phyloP scores from a whole-genome alignment of 2,329 filamentous ascomycete genomes.

The Chalara sp. region DNA sequence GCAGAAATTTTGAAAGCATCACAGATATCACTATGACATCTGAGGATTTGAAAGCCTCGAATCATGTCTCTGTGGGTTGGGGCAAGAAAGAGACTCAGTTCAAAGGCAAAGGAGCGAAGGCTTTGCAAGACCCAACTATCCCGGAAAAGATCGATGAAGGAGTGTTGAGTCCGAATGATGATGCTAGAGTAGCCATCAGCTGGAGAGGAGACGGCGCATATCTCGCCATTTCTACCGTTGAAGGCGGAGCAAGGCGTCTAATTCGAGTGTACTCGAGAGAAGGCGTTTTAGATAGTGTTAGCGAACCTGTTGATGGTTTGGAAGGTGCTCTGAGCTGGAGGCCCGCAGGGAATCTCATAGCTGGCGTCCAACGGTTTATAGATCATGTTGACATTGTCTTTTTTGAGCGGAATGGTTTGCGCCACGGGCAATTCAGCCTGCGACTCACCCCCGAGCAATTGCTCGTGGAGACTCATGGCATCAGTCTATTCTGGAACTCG shows the following conservation, averaged over 20 bases:
- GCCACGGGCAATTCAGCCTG: constrained; percentile 91
- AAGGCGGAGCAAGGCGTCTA: constrained; percentile 62
- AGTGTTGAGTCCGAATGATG: constrained; percentile 65
- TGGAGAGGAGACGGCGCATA: constrained; percentile 95
- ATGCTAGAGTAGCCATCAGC: constrained; percentile 65
- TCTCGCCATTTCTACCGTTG: constrained; percentile 78
- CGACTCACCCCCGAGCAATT: constrained; percentile 56
- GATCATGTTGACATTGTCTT: constrained; percentile 79
- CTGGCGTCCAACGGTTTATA: constrained; percentile 68
- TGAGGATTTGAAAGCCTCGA: constrained; percentile 80
- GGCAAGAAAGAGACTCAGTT: constrained; percentile 98
- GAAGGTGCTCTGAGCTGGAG: constrained; percentile 86
- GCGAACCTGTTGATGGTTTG: constrained; percentile 89
- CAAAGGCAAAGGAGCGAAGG: constrained; percentile 80
- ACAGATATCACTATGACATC: constrained; percentile 64
- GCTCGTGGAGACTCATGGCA: constrained; percentile 45
- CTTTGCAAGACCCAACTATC: constrained; percentile 86
- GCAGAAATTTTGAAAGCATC: constrained; percentile 78
- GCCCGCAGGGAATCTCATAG: constrained; percentile 83
- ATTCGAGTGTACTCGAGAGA: constrained; percentile 89
- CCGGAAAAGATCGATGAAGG: constrained; percentile 89
- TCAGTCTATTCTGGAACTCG: constrained; percentile 77
- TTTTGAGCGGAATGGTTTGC: constrained; percentile 93
- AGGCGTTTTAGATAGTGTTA: constrained; percentile 84
- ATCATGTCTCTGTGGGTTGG: constrained; percentile 95